These are phyloP conservation scores for Acer campestre DNA, from an alignment of 345 rosid genomes.

Conservation along the genomic window DNA sequence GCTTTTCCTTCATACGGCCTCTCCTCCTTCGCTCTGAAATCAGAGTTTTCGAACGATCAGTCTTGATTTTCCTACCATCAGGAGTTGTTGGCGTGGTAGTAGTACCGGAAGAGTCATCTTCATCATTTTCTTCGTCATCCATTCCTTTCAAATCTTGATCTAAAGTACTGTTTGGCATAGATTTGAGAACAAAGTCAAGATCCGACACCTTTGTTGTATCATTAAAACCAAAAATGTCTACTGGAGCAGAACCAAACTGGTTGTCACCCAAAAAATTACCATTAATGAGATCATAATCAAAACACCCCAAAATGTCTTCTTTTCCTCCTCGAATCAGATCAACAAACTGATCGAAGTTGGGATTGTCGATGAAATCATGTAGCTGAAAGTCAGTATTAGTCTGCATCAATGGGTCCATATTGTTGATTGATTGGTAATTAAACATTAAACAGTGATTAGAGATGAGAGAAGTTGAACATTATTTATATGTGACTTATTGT, in stretches of 20 bases:
- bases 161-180: slow-evolving; percentile 38
- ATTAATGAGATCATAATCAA: slow-evolving; percentile 38
- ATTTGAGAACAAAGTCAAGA: slow-evolving; percentile 31
- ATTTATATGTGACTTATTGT: neutral
- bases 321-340: slow-evolving; percentile 56
- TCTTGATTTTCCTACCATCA: slow-evolving; percentile 39
- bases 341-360: slow-evolving; percentile 61
- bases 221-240: slow-evolving; percentile 28
- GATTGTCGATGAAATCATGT: slow-evolving; percentile 51
- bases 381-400: slow-evolving; percentile 37
- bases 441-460: neutral
- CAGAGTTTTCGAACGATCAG: slow-evolving; percentile 72
- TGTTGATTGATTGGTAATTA: neutral
- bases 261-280: slow-evolving; percentile 30
- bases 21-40: slow-evolving; percentile 73
- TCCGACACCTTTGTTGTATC: slow-evolving; percentile 25
- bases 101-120: slow-evolving; percentile 56
- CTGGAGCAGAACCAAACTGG: slow-evolving; percentile 34
- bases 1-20: slow-evolving; percentile 88
- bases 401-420: slow-evolving; percentile 31
- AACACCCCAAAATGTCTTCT: slow-evolving; percentile 25
- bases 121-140: slow-evolving; percentile 41
- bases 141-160: slow-evolving; percentile 34
- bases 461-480: too few relatives aligned
- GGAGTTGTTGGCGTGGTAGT: slow-evolving; percentile 44